A percentile compares a stretch with the other conserved stretches of the same genome.
phyloP scores from a whole-genome alignment of 2,329 filamentous ascomycete genomes.

The Arthrobotrys iridis region DNA sequence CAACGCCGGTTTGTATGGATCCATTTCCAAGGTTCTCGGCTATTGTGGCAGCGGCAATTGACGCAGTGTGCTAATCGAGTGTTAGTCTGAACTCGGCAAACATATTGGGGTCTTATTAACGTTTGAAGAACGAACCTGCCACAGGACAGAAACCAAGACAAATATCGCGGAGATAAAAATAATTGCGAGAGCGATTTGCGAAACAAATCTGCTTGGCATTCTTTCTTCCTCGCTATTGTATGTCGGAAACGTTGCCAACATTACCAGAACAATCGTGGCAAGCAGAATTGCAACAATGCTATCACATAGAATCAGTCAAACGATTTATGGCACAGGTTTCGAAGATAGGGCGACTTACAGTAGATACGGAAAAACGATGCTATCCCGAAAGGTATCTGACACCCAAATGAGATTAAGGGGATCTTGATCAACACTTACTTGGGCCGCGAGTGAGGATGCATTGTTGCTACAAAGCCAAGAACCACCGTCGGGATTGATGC shows the following conservation, averaged over 20 bases:
- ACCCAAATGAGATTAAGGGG: conserved; percentile 98
- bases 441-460: conserved; percentile 88
- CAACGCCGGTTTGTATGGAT: conserved; percentile 84
- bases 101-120: neutral
- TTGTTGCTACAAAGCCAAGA: conserved; percentile 97
- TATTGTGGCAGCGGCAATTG: conserved; percentile 91
- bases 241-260: conserved; percentile 94
- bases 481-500: conserved; percentile 88
- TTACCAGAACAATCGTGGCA: conserved; percentile 92
- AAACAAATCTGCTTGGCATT: conserved; percentile 90
- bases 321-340: neutral
- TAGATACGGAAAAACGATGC: conserved; percentile 96
- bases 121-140: conserved; percentile 67
- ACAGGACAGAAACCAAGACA: conserved; percentile 78
- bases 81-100: neutral
- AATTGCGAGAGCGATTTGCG: conserved; percentile 89
- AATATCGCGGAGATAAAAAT: conserved; percentile 82
- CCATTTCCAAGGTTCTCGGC: conserved; percentile 93
- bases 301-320: neutral
- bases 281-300: conserved; percentile 98
- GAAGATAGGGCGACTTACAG: conserved; percentile 76
- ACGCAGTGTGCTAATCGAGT: conserved; percentile 77
- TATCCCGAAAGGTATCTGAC: conserved; percentile 95
- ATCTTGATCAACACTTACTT: conserved; percentile 90
- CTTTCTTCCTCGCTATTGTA: conserved; percentile 92